Evolutionary conservation across 2,329 filamentous ascomycete genomes (phyloP).

Genomic region (Monosporascus cannonballus): DNA sequence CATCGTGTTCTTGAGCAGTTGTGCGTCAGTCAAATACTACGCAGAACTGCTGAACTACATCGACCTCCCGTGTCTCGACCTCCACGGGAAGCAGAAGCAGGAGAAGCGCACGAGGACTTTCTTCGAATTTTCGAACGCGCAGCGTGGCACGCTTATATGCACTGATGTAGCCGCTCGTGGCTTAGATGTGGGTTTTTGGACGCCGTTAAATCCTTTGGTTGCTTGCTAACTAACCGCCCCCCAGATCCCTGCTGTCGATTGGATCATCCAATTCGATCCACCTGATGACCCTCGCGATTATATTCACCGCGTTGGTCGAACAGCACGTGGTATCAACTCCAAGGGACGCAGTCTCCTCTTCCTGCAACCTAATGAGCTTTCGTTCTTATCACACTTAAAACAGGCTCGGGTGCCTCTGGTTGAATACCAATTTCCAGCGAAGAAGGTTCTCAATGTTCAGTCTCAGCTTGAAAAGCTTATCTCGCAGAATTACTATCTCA

Average conservation of each 20-base stretch:
- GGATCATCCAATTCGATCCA: slow-evolving; percentile 93
- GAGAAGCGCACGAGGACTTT: slow-evolving; percentile 98
- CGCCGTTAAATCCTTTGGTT: neutral
- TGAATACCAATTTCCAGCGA: slow-evolving; percentile 90
- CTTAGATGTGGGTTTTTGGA: slow-evolving; percentile 59
- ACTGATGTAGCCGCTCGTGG: slow-evolving; percentile 95
- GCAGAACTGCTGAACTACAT: slow-evolving; percentile 96
- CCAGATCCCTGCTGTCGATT: slow-evolving; percentile 87
- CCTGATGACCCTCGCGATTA: slow-evolving; percentile 88
- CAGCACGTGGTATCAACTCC: slow-evolving; percentile 74
- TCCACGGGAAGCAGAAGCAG: slow-evolving; percentile 95
- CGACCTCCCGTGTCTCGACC: slow-evolving; percentile 62
- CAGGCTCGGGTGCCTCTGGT: slow-evolving; percentile 87
- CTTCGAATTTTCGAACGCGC: slow-evolving; percentile 85
- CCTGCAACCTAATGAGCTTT: slow-evolving; percentile 84
- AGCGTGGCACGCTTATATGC: slow-evolving; percentile 83
- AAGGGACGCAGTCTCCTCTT: slow-evolving; percentile 91
- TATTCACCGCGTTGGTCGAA: slow-evolving; percentile 94
- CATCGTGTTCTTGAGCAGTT: slow-evolving; percentile 92
- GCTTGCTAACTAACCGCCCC: slow-evolving; percentile 1
- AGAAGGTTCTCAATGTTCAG: slow-evolving; percentile 87
- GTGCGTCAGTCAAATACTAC: slow-evolving; percentile 93
- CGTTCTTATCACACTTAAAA: slow-evolving; percentile 87
- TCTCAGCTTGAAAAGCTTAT: slow-evolving; percentile 92
- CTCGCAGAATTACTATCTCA: slow-evolving; percentile 91